Conservation (phyloP, 768 basidiomycete species). For the Auriscalpium orientale region DNA sequence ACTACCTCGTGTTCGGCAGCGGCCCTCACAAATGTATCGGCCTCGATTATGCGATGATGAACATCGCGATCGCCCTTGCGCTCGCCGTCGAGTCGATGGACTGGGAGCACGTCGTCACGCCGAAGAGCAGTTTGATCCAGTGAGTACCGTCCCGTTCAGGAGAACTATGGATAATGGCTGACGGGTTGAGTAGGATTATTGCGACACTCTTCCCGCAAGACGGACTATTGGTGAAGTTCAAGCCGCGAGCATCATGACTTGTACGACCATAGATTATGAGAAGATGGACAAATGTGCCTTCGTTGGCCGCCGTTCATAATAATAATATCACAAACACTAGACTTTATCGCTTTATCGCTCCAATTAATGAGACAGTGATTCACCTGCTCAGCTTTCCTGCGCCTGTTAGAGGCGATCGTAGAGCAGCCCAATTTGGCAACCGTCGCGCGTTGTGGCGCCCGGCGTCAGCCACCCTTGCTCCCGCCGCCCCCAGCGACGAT, state of each 20-base stretch:
- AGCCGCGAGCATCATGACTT: conserved; percentile 23
- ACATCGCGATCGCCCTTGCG: conserved; percentile 79
- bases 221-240: conserved; percentile 74
- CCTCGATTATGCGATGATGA: conserved; percentile 86
- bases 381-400: no score
- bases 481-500: no score
- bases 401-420: no score
- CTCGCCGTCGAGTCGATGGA: conserved; percentile 75
- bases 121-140: conserved; percentile 73
- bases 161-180: background rate
- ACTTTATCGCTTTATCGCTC: background rate
- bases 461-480: no score
- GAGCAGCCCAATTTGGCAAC: no score
- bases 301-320: background rate
- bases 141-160: conserved; percentile 29
- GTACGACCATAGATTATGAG: background rate
- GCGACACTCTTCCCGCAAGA: conserved; percentile 98
- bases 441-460: no score
- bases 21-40: conserved; percentile 94
- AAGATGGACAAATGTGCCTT: background rate
- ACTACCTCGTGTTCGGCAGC: conserved; percentile 92
- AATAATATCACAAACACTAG: background rate
- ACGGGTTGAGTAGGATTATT: conserved; percentile 54
- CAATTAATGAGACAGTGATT: no score
- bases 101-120: conserved; percentile 84